Percentiles rank a stretch among this genome's conserved stretches.
Evolutionary conservation across 2,329 filamentous ascomycete genomes (phyloP).

Genomic region (Pseudogymnoascus sp.): DNA sequence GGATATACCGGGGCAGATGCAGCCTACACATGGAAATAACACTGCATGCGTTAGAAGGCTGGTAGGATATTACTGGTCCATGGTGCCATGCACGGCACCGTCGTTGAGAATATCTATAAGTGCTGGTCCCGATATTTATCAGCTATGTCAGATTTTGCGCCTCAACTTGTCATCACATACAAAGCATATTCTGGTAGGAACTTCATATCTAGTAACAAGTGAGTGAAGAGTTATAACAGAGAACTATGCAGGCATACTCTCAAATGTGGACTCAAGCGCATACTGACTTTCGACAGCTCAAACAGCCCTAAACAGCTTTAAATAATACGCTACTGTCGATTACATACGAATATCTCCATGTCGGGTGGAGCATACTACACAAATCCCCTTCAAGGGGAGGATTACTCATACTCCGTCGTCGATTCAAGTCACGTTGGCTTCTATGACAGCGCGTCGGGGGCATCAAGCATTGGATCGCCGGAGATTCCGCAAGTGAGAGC

Average conservation of each 20-base stretch:
- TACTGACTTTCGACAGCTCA: not conserved
- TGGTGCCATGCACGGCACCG: not conserved
- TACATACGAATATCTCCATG: not conserved
- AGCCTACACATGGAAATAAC: not conserved
- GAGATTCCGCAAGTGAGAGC: not conserved
- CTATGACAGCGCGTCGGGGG: not conserved
- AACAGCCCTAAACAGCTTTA: not conserved
- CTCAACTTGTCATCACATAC: not conserved
- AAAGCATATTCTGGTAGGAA: not conserved
- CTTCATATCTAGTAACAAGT: not conserved
- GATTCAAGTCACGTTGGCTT: not conserved
- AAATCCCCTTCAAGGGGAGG: not conserved
- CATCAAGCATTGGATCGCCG: not conserved
- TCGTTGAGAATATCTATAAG: not conserved
- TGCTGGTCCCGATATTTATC: not conserved
- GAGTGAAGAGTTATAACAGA: not conserved
- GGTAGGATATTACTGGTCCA: not conserved
- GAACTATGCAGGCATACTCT: not conserved
- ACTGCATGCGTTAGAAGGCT: not conserved
- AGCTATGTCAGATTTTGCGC: not conserved
- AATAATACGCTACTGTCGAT: not conserved
- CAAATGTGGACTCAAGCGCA: not conserved
- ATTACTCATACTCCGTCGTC: not conserved
- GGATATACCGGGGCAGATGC: not conserved
- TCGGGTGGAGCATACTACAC: constrained; percentile 1